phyloP scores from a whole-genome alignment of 805 yeast genomes.

The Isabelozyma rhagii region DNA sequence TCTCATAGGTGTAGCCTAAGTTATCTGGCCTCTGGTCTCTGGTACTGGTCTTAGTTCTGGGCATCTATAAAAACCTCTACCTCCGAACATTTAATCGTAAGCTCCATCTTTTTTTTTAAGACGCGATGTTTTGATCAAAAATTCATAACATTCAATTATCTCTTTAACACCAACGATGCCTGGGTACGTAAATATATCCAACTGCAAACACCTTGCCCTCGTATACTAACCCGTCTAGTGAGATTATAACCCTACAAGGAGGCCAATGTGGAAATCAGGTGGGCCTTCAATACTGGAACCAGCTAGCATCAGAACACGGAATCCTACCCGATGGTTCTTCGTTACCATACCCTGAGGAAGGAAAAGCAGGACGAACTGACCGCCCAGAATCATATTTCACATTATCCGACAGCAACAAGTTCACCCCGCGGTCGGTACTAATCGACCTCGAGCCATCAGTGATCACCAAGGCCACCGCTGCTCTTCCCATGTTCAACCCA shows the following conservation, averaged over 20 bases:
- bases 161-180: not conserved
- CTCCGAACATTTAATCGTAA: too few species aligned
- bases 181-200: not conserved
- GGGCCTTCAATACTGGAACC: slow-evolving; percentile 91
- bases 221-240: slow-evolving; percentile 37
- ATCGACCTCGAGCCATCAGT: slow-evolving; percentile 92
- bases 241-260: slow-evolving; percentile 66
- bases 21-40: too few species aligned
- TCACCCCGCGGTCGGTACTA: slow-evolving; percentile 83
- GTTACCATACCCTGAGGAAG: slow-evolving; percentile 23
- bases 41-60: too few species aligned
- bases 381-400: slow-evolving; percentile 83
- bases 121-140: not conserved
- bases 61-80: too few species aligned
- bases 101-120: too few species aligned
- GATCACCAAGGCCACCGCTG: slow-evolving; percentile 55
- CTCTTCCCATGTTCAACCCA: slow-evolving; percentile 70
- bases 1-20: too few species aligned
- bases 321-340: slow-evolving; percentile 63
- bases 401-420: slow-evolving; percentile 67
- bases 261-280: slow-evolving; percentile 98
- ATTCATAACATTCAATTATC: not conserved
- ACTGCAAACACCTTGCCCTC: not conserved
- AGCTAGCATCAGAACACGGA: slow-evolving; percentile 83
- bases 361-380: slow-evolving; percentile 36